These are phyloP conservation scores for Terfezia claveryi DNA, from an alignment of 495 filamentous ascomycete genomes.

Conservation along the genomic window DNA sequence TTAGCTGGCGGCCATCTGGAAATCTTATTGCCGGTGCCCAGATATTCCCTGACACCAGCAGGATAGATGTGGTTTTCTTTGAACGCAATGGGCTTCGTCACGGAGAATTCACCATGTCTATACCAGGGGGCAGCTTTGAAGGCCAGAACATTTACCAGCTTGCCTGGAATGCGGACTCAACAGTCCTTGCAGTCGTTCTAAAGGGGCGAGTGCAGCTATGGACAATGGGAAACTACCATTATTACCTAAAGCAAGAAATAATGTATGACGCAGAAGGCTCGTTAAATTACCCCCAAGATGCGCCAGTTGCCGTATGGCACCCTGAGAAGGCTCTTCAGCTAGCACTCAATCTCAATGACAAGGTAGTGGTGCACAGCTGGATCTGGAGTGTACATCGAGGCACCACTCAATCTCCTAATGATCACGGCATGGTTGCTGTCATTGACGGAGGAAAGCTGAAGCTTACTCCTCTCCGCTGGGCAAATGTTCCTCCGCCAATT, in stretches of 20 bases:
- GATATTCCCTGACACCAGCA: constrained; percentile 31
- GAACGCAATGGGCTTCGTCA: constrained; percentile 89
- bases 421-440: constrained; percentile 66
- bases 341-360: constrained; percentile 27
- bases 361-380: constrained; percentile 43
- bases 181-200: constrained; percentile 62
- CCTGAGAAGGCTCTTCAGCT: constrained; percentile 56
- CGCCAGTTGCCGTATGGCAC: constrained; percentile 45
- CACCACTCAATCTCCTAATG: constrained; percentile 45
- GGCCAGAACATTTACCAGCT: constrained; percentile 19
- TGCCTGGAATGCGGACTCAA: constrained; percentile 78
- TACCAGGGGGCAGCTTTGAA: constrained; percentile 22
- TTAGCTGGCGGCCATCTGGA: constrained; percentile 81
- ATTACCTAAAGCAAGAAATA: constrained; percentile 92
- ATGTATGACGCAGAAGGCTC: constrained; percentile 18
- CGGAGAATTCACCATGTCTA: constrained; percentile 63
- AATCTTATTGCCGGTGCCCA: constrained; percentile 76
- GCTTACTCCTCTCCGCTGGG: constrained; percentile 59
- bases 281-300: background rate
- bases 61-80: constrained; percentile 78
- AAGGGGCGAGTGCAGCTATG: constrained; percentile 68
- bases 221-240: constrained; percentile 94
- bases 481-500: constrained; percentile 87
- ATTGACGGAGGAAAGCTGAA: constrained; percentile 69
- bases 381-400: constrained; percentile 43